Conservation (phyloP, 2,329 filamentous ascomycete genomes). For the Biscogniauxia mediterranea region DNA sequence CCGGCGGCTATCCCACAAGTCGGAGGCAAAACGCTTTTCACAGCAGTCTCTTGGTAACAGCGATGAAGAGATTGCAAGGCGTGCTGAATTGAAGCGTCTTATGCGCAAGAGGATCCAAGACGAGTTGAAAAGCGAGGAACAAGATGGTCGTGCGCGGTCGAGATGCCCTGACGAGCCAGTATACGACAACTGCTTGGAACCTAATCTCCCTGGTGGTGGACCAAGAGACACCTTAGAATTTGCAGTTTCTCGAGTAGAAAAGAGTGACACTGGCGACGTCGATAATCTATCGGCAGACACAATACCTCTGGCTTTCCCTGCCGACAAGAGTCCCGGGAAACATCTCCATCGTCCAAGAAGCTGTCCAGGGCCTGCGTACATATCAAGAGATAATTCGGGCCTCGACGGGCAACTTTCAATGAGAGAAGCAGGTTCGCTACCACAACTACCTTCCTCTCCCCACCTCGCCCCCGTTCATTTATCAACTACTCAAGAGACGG, state of each 20-base stretch:
- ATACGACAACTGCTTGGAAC: slow-evolving; percentile 27
- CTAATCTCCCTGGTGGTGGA: slow-evolving; percentile 37
- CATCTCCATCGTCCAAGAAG: slow-evolving; percentile 16
- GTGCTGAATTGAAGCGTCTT: slow-evolving; percentile 55
- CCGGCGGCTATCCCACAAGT: slow-evolving; percentile 46
- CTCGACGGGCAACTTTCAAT: slow-evolving; percentile 7
- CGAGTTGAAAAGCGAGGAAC: slow-evolving; percentile 50
- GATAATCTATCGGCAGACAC: slow-evolving; percentile 3
- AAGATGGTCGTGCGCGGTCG: slow-evolving; percentile 34
- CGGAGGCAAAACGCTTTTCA: slow-evolving; percentile 39
- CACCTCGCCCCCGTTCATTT: slow-evolving; percentile 22
- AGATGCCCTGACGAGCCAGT: slow-evolving; percentile 25
- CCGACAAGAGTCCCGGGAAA: slow-evolving; percentile 6
- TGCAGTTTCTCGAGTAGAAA: slow-evolving; percentile 28
- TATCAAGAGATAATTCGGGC: slow-evolving; percentile 12
- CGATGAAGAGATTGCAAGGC: slow-evolving; percentile 52
- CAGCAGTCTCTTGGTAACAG: slow-evolving; percentile 44
- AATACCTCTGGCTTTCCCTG: slow-evolving; percentile 8
- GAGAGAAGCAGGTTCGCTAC: slow-evolving; percentile 15
- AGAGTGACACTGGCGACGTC: slow-evolving; percentile 12
- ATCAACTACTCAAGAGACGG: slow-evolving; percentile 20
- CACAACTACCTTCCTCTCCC: slow-evolving; percentile 22
- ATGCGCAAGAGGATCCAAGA: slow-evolving; percentile 58
- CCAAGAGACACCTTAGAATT: slow-evolving; percentile 52
- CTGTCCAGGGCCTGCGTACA: slow-evolving; percentile 10